These are phyloP conservation scores for Lentinula aciculospora DNA, from an alignment of 768 basidiomycete species.

Conservation along the genomic window DNA sequence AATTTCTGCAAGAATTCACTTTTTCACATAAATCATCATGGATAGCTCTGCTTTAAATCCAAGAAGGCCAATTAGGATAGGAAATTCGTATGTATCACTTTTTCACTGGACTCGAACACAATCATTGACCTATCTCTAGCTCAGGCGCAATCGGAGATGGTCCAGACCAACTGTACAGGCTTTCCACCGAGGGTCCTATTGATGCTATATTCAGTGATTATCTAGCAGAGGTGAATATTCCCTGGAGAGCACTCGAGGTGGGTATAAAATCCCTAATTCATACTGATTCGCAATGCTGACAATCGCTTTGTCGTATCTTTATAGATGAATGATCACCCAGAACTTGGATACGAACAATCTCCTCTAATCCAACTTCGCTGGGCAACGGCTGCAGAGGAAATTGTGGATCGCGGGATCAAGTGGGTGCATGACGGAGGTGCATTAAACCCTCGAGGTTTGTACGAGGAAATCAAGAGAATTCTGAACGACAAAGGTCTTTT, in stretches of 20 bases:
- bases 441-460: slow-evolving; percentile 3
- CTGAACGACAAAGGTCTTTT: background rate
- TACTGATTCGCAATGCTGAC: background rate
- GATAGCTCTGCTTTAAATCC: background rate
- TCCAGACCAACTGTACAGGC: slow-evolving; percentile 1
- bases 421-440: slow-evolving; percentile 4
- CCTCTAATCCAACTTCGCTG: background rate
- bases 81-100: background rate
- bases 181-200: slow-evolving; percentile 2
- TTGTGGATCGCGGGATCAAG: background rate
- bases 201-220: slow-evolving; percentile 7
- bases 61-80: slow-evolving; percentile 2
- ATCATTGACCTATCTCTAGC: background rate
- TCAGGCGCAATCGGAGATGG: slow-evolving; percentile 7
- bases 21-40: background rate
- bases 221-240: slow-evolving; percentile 5
- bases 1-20: background rate
- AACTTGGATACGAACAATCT: slow-evolving; percentile 4
- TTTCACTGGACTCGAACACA: background rate
- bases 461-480: slow-evolving; percentile 1
- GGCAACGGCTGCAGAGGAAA: background rate
- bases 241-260: slow-evolving; percentile 6
- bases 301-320: background rate
- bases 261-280: background rate
- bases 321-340: background rate